Base-by-base conservation (phyloP, 1,284 basidiomycete species). In the Pseudozyma thailandica region DNA sequence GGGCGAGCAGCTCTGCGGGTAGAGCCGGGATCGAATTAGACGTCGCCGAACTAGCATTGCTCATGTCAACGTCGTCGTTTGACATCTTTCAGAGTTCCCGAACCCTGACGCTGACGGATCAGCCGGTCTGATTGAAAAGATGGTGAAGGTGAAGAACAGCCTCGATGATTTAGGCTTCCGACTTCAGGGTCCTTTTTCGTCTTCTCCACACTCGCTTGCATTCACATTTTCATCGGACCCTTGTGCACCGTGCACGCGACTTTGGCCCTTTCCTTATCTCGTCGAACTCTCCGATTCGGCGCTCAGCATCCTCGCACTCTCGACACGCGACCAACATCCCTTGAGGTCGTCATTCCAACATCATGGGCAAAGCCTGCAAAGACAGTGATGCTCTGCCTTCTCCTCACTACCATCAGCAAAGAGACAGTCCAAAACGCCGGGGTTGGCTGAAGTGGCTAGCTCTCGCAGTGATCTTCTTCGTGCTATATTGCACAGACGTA, bases 1-100 rank as follows among this genome's bases (percentile, higher is more conserved):
- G 42, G 21, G 64, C 35, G 8, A 68, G 21, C 8, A 68, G 27
- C 42, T 68, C 64, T 21, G 64, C 54, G 27, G 64, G 64, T n/a
- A 68, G 47, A 9, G 58, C 45, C 12, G 53, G 59, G 25, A 37
- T 37, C 54, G 28, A 37, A 18, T n/a, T 26, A 18, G 33, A 13
- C 30, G 50, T 28, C 28, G 35, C 39, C 20, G 18, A 7, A 9
- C 8, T 12, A 20, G 16, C 30, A n/a, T 16, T 13, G 28, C 28
- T 35, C 8, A n/a, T 33, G 6, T 16, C 50, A 12, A 42, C 23
- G 16, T 44, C 37, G 23, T 39, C 23, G n/a, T 37, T 10, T 23
- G 18, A 7, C 39, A 41, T 41, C 21, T 18, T 21, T 23, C 6
- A 2, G 6, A 10, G 15, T 8, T 33, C 12, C n/a, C n/a, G 12